Evolutionary conservation across 2,329 filamentous ascomycete species (phyloP).

Genomic region (Hymenoscyphus fructigenus): DNA sequence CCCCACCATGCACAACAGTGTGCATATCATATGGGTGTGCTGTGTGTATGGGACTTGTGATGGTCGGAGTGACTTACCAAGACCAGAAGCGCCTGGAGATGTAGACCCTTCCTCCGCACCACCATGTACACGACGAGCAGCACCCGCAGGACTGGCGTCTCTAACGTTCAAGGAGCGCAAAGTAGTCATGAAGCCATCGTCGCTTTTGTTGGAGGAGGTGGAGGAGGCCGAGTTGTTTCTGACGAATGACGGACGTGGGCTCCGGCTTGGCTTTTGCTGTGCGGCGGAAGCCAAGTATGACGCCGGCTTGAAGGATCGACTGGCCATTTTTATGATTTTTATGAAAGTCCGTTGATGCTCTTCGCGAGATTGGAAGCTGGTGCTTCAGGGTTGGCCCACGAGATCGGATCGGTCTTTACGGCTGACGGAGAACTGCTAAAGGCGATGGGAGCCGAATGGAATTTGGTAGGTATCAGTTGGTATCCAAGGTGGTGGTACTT

Average conservation of each 20-base stretch:
- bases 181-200: slow-evolving; percentile 25
- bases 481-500: not conserved
- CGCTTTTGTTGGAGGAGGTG: slow-evolving; percentile 20
- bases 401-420: not conserved
- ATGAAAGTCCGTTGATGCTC: not conserved
- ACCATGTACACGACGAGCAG: not conserved
- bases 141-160: slow-evolving; percentile 9
- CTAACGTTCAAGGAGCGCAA: slow-evolving; percentile 16
- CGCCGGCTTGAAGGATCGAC: slow-evolving; percentile 50
- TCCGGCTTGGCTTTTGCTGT: slow-evolving; percentile 40
- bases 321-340: slow-evolving; percentile 44
- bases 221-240: slow-evolving; percentile 44
- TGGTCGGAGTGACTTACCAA: slow-evolving; percentile 1
- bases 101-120: not conserved
- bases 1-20: not conserved
- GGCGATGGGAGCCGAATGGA: not conserved
- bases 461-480: not conserved
- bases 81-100: not conserved
- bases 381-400: not conserved
- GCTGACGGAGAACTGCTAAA: not conserved
- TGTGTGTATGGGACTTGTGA: not conserved
- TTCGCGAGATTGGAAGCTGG: not conserved
- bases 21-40: not conserved
- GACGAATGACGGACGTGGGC: slow-evolving; percentile 45
- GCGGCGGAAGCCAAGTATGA: slow-evolving; percentile 37